Evolutionary conservation across 1,139 yeast species (phyloP), one percentile per base, ranked within the genome.

Genomic region (Debaryomycetaceae sp.): DNA sequence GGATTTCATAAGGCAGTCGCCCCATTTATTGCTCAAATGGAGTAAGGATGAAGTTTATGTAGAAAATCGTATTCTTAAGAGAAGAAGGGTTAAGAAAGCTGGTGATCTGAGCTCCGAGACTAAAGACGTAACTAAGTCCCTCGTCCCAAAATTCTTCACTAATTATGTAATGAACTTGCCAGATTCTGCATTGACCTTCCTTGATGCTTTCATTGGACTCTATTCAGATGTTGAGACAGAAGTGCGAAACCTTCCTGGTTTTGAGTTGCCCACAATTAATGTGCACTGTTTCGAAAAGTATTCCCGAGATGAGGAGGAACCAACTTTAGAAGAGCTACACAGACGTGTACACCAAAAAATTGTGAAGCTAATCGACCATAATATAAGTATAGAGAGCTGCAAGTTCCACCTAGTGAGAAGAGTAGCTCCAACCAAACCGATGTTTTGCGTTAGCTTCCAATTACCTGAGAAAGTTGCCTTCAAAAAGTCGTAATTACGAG

Each of bases 161-260:
- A 90, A 91, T 59, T 95, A 81, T 58, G 96, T 90, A 8, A 93
- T 95, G 99, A 95, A 95, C 61, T 74, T 95, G 45, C 99, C 99
- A 1, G 99, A 89, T 58, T 77, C 90, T 37, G 98, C 99, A 0
- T 72, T 93, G 27, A 83, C 85, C n/a, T 95, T 95, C 57, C 69
- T 93, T 43, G 83, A 84, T 55, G 86, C 83, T 42, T 91, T 80
- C 57, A 70, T 80, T 45, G 96, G 97, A 0, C 71, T 90, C 17
- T 89, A 84, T 57, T 53, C 74, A 1, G 67, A 68, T 35, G 60
- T 73, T 39, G 68, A 67, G 51, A 54, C 59, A 24, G 47, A 64
- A 13, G 65, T 69, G 8, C 67, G 57, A 51, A 40, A 49, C 2
- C 54, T 60, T 23, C 73, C 75, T 3, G 76, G 75, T n/a, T 80